phyloP scores from a whole-genome alignment of 176 grass and related monocot species.

The Ensete ventricosum region DNA sequence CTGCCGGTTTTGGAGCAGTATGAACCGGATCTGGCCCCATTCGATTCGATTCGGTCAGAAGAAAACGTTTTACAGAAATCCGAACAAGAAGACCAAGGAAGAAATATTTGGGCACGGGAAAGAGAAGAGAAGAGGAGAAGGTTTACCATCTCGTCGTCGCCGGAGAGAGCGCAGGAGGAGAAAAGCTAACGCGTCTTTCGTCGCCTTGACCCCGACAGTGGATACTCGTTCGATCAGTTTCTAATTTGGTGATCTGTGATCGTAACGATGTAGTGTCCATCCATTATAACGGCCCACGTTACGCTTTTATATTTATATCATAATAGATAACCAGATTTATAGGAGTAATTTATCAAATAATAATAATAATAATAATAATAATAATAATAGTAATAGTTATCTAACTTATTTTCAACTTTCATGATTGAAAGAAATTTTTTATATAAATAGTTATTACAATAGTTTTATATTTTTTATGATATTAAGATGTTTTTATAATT shows the following conservation, averaged over 20 bases:
- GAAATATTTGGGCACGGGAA: background rate
- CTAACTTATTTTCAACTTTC: too few relatives aligned
- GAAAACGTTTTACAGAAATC: too few relatives aligned
- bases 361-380: too few relatives aligned
- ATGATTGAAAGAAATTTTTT: too few relatives aligned
- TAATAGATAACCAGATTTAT: too few relatives aligned
- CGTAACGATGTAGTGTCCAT: background rate
- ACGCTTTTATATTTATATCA: too few relatives aligned
- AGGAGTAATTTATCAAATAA: too few relatives aligned
- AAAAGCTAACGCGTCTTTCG: background rate
- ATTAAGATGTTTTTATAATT: too few relatives aligned
- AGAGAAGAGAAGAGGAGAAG: background rate
- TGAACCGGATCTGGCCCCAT: slow-evolving; percentile 76
- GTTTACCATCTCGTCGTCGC: slow-evolving; percentile 4
- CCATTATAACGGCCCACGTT: too few relatives aligned
- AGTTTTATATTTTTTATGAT: too few relatives aligned
- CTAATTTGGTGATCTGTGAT: background rate
- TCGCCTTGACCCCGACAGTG: background rate
- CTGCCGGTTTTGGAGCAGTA: slow-evolving; percentile 94
- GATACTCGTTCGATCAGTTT: background rate
- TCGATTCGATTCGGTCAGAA: background rate
- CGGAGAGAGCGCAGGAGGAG: background rate
- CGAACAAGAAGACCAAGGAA: background rate
- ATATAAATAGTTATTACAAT: too few relatives aligned
- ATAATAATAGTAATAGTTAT: too few relatives aligned